phyloP scores from a whole-genome alignment of 495 filamentous ascomycete species.

The Staphylotrichum tortipilum region DNA sequence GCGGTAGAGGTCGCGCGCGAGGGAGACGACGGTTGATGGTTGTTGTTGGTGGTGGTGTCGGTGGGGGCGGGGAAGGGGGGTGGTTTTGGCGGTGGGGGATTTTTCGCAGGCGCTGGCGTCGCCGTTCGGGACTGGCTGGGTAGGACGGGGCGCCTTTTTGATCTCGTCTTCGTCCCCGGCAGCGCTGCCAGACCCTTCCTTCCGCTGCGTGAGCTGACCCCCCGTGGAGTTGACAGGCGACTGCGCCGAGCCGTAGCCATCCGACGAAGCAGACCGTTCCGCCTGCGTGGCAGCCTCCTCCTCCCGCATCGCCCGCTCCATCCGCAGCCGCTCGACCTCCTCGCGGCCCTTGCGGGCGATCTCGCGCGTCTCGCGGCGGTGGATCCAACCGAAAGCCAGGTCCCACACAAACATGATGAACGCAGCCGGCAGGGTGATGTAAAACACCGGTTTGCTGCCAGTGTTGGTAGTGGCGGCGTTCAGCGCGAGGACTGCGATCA shows the following conservation, averaged over 20 bases:
- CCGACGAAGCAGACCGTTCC: not conserved
- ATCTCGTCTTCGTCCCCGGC: not conserved
- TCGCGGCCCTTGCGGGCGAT: constrained; percentile 47
- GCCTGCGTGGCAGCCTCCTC: constrained; percentile 1
- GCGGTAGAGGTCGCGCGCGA: constrained; percentile 30
- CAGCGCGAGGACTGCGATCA: constrained; percentile 49
- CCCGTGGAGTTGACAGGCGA: not conserved
- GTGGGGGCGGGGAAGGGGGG: no score
- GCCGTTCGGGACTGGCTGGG: no score
- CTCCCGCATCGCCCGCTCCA: constrained; percentile 24
- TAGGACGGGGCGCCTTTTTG: no score
- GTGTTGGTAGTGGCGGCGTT: constrained; percentile 45
- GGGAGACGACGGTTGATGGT: constrained; percentile 40
- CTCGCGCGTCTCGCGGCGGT: constrained; percentile 49
- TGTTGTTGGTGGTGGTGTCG: not conserved
- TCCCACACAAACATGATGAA: constrained; percentile 57
- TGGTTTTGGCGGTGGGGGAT: not conserved
- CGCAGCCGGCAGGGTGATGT: constrained; percentile 54
- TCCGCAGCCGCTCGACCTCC: constrained; percentile 39
- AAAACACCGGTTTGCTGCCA: constrained; percentile 46
- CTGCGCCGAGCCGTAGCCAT: not conserved
- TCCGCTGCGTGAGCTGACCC: not conserved
- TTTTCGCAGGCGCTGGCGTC: constrained; percentile 1
- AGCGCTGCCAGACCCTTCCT: not conserved
- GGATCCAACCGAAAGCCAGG: constrained; percentile 47